Evolutionary conservation across 2,329 filamentous ascomycete genomes (phyloP), one percentile per base, ranked within the genome.

Genomic region (Sporothrix sp.): DNA sequence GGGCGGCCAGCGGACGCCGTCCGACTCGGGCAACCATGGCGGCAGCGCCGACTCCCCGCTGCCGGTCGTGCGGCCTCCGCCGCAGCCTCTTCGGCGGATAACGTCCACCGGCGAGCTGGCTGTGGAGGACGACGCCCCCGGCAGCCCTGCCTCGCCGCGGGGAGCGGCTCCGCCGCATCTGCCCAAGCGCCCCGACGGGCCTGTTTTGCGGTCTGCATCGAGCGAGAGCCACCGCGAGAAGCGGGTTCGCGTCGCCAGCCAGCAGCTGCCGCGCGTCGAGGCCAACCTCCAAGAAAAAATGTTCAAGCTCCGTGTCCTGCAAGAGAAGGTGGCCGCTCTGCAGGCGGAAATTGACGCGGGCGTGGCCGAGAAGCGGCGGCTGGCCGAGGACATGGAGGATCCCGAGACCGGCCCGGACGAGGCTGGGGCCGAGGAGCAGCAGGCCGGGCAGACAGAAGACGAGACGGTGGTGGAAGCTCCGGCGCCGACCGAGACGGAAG

Each of bases 251-350:
- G 66, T 67, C 27, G 58, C 62, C 33, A 71, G 67, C 52, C 58
- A 65, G 16, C 66, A 70, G 30, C 57, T 70, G 4, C 66, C 69
- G 14, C 60, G 59, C 11, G 59, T 71, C 14, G 67, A 68, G 35
- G 64, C 65, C 16, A 60, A 60, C 13, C 59, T 73, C 11, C 63
- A 66, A 50, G 66, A 71, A 47, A 73, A 77, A 57, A 66, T 71
- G 51, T 65, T 68, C n/a, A 73, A 69, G 53, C 58, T 79, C 16
- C 67, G 68, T 49, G 61, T 66, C 18, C 58, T 78, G 32, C 66
- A 72, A 52, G 68, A 71, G 4, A 69, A 77, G 58, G 65, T 74
- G 20, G 65, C 66, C 18, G 68, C 66, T 16, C 67, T 79, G 32
- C 66, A 77, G 58, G 67, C 67, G 21, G 76, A 79, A 53, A 64